Base-by-base conservation (phyloP, 805 yeast genomes). In the Saccharomycopsis vini region DNA sequence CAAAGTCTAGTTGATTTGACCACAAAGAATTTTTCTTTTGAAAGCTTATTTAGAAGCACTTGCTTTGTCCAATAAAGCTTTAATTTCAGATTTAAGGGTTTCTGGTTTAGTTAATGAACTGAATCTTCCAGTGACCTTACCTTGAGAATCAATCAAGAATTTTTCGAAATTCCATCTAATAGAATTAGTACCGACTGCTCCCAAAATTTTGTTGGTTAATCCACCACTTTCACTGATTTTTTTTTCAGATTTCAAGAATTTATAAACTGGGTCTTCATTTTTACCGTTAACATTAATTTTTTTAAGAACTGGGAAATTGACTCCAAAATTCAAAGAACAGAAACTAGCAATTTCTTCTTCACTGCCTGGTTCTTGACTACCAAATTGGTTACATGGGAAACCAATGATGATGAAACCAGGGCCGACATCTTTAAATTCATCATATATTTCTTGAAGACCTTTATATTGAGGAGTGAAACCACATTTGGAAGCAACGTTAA, bases 361-460 rank as follows among this genome's bases (percentile, higher is more conserved):
- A 13, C 71, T 58, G 18, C 81, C 81, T 38, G 67, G 94, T 79
- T 69, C 94, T 81, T 73, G 94, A 73, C 59, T 73, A 31, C 84
- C 92, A 57, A 87, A 87, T 63, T 88, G 95, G 64, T 85, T 84
- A 64, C 95, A 83, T 43, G 96, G 96, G 75, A 88, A 86, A 1
- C 87, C 95, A 34, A 87, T 51, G 42, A 87, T 71, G 43, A 65
- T 79, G 30, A 87, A 66, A 5, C 88, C 95, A 52, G 74, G 56
- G n/a, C n/a, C n/a, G n/a, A n/a, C n/a, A 45, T 73, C 78, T 42
- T 71, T 64, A 66, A 81, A 83, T 58, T 79, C 78, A 49, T 79
- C 64, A 66, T 85, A 75, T 15, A 88, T 61, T 35, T 62, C 69
- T 66, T 87, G 89, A 29, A 87, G 66, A 49, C 81, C 92, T 41